These are phyloP conservation scores for Thinopyrum elongatum DNA, from an alignment of 176 grass and related monocot genomes.

Conservation along the genomic window DNA sequence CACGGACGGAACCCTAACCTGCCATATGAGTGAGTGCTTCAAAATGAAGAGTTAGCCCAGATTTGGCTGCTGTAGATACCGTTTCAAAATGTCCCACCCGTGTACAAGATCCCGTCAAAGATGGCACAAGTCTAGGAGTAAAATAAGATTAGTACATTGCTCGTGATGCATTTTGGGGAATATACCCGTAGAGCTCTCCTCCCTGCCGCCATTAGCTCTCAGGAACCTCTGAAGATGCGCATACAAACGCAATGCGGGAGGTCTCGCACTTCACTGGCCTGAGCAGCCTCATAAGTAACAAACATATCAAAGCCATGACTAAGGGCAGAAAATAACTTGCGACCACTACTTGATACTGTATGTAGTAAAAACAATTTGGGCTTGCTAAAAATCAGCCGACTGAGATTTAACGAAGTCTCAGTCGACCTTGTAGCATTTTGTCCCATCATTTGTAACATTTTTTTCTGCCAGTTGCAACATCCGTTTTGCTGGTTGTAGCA, in stretches of 20 bases:
- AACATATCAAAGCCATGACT: constrained; percentile 99
- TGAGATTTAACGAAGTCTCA: too few species aligned
- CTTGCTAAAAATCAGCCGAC: too few species aligned
- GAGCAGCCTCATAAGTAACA: constrained; percentile 96
- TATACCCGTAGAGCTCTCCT: constrained; percentile 85
- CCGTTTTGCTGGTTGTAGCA: too few species aligned
- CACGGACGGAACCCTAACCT: too few species aligned
- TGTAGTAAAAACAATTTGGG: too few species aligned
- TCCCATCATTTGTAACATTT: too few species aligned
- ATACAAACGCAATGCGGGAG: constrained; percentile 71
- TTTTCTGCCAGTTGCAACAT: too few species aligned
- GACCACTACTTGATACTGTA: constrained; percentile 89
- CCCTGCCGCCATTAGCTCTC: constrained; percentile 71
- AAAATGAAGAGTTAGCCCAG: background rate
- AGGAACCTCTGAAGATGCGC: constrained; percentile 82
- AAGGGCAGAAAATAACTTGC: constrained; percentile 91
- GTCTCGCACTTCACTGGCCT: constrained; percentile 90
- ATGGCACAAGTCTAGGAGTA: too few species aligned
- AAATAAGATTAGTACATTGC: too few species aligned
- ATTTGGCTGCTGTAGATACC: background rate
- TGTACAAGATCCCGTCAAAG: too few species aligned
- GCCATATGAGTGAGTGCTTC: too few species aligned
- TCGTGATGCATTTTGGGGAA: background rate
- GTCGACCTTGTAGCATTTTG: too few species aligned
- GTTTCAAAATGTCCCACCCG: background rate